A percentile compares a stretch with the other conserved stretches of the same genome.
Conservation (phyloP, 2,329 filamentous ascomycete genomes). For the Paracoccidioides brasiliensis region DNA sequence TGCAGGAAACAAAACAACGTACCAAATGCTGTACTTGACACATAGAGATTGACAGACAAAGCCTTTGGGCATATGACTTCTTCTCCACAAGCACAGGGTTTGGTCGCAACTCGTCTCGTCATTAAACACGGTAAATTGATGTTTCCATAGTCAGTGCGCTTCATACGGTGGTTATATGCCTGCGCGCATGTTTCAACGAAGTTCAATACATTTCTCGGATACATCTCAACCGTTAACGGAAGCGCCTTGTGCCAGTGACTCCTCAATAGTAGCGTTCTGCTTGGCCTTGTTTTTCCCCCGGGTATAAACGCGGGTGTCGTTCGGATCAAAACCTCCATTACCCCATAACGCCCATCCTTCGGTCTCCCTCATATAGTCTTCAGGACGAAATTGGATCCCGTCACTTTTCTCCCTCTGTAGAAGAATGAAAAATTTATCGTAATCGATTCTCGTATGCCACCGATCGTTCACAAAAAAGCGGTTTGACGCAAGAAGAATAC, state of each 20-base stretch:
- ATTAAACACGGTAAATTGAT: no score
- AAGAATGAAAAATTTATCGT: slow-evolving; percentile 73
- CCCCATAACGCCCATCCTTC: slow-evolving; percentile 94
- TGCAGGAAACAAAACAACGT: no score
- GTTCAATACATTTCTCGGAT: background rate
- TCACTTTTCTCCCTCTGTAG: slow-evolving; percentile 48
- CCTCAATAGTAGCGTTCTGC: background rate
- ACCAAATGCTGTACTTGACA: no score
- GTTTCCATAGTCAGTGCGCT: no score
- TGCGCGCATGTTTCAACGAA: background rate
- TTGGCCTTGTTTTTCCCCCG: slow-evolving; percentile 50
- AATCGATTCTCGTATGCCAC: slow-evolving; percentile 90
- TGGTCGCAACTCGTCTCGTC: no score
- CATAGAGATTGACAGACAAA: no score
- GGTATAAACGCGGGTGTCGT: slow-evolving; percentile 72
- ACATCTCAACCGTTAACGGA: background rate
- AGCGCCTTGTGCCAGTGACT: background rate
- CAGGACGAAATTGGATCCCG: slow-evolving; percentile 62
- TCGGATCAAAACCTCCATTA: slow-evolving; percentile 83
- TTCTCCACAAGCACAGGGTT: no score
- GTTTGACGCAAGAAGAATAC: slow-evolving; percentile 70
- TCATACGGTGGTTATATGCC: background rate
- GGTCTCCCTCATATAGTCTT: slow-evolving; percentile 84
- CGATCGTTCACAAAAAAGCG: slow-evolving; percentile 63
- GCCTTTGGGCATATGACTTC: no score